phyloP scores from a whole-genome alignment of 2,329 filamentous ascomycete species.

The Chaetothyriales sp. region DNA sequence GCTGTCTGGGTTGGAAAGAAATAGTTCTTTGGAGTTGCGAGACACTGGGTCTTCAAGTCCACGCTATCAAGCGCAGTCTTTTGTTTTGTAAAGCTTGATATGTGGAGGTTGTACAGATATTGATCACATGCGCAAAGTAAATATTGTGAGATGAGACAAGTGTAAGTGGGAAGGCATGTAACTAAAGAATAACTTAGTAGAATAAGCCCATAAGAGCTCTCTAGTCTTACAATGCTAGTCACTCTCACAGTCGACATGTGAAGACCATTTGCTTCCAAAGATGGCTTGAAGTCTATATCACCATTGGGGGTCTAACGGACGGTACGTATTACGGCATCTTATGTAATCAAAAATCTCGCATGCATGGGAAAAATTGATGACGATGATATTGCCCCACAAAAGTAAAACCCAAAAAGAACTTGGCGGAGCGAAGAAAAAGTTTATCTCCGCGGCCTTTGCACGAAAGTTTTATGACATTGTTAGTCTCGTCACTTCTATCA shows the following conservation, averaged over 20 bases:
- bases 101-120: constrained; percentile 14
- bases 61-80: constrained; percentile 9
- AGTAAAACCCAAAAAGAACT: no score
- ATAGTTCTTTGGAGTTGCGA: constrained; percentile 4
- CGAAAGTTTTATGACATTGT: not conserved
- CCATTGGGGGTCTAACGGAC: no score
- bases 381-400: no score
- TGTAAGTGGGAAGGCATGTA: not conserved
- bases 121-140: constrained; percentile 10
- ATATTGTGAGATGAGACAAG: not conserved
- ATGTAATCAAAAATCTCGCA: not conserved
- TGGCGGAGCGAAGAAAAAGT: not conserved
- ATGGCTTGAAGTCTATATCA: no score
- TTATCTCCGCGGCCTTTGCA: not conserved
- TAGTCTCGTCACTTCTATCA: not conserved
- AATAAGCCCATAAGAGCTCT: not conserved
- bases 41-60: constrained; percentile 9
- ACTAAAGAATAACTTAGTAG: not conserved
- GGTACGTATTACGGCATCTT: no score
- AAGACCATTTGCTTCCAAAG: no score
- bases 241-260: not conserved
- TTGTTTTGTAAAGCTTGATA: constrained; percentile 13
- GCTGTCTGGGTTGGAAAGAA: not conserved
- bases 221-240: not conserved
- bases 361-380: no score